These are phyloP conservation scores for Cladosporium sp. DNA, from an alignment of 2,329 filamentous ascomycete genomes.

Conservation along the genomic window DNA sequence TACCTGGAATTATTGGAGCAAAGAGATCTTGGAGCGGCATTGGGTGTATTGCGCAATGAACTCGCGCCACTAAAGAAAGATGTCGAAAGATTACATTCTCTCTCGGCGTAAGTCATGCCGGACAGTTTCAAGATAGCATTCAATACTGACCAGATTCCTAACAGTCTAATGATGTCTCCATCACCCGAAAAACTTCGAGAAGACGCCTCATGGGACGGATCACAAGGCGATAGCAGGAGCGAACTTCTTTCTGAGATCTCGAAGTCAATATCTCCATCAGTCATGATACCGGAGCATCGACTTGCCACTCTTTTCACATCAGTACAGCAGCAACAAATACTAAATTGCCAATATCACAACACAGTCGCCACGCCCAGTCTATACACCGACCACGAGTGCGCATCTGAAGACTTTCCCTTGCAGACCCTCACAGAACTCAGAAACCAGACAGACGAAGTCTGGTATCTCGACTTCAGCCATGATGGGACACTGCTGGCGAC, in stretches of 20 bases:
- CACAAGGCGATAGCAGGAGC: conserved; percentile 68
- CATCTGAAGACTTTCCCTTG: conserved; percentile 73
- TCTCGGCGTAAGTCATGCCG: conserved; percentile 59
- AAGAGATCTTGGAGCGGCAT: conserved; percentile 66
- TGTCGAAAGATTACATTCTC: conserved; percentile 68
- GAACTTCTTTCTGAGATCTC: conserved; percentile 76
- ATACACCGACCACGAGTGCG: conserved; percentile 83
- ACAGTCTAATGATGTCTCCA: conserved; percentile 81
- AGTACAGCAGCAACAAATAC: conserved; percentile 78
- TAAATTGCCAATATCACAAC: conserved; percentile 84
- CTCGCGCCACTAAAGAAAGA: conserved; percentile 82
- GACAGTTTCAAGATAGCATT: not conserved
- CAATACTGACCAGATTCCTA: conserved; percentile 20
- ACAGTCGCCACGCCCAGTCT: conserved; percentile 72
- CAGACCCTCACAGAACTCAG: conserved; percentile 66
- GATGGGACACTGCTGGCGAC: conserved; percentile 79
- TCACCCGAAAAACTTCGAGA: conserved; percentile 69
- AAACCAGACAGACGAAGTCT: conserved; percentile 77
- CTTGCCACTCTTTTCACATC: conserved; percentile 76
- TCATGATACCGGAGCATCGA: conserved; percentile 93
- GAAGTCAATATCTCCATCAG: conserved; percentile 86
- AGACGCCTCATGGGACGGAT: conserved; percentile 82
- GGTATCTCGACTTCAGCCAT: conserved; percentile 87
- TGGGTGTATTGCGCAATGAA: conserved; percentile 81
- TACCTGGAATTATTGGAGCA: conserved; percentile 85